Conservation (phyloP, 225 moss, liverwort and hornwort species). For the Rhytidiadelphus loreus region DNA sequence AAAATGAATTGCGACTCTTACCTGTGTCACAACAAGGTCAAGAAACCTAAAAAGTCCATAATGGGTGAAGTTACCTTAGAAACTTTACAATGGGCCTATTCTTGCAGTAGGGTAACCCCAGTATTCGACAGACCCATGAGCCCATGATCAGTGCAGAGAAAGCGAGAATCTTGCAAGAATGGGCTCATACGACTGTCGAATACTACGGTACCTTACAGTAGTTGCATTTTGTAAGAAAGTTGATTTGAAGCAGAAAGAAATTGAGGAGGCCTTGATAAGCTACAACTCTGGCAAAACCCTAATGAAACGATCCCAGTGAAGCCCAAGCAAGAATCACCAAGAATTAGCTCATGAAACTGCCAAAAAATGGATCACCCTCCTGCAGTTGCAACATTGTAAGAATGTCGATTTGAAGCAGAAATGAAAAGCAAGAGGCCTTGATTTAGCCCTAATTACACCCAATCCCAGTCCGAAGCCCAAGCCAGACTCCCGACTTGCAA, state of each 20-base stretch:
- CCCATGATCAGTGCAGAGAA: not conserved
- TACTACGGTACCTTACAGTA: not conserved
- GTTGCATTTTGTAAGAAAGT: not conserved
- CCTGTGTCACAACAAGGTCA: not conserved
- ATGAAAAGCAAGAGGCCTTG: not conserved
- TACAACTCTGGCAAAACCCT: not conserved
- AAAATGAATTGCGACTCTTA: no score
- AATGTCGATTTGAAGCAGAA: not conserved
- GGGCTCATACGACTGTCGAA: not conserved
- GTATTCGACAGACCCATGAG: not conserved
- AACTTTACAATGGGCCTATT: no score
- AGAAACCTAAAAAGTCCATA: not conserved
- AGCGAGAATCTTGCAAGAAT: not conserved
- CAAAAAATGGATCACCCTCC: not conserved
- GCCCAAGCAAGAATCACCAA: not conserved
- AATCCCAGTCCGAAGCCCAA: not conserved
- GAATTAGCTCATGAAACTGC: not conserved
- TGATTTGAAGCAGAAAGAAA: not conserved
- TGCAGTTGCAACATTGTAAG: not conserved
- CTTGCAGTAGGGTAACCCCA: not conserved
- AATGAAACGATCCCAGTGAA: not conserved
- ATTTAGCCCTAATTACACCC: not conserved
- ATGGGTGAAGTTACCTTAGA: not conserved
- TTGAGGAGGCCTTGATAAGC: not conserved
- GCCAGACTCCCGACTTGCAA: not conserved